A percentile compares a stretch with the other conserved stretches of the same genome.
Conservation (phyloP, 2,329 filamentous ascomycete genomes). For the Xylariomycetidae sp. region DNA sequence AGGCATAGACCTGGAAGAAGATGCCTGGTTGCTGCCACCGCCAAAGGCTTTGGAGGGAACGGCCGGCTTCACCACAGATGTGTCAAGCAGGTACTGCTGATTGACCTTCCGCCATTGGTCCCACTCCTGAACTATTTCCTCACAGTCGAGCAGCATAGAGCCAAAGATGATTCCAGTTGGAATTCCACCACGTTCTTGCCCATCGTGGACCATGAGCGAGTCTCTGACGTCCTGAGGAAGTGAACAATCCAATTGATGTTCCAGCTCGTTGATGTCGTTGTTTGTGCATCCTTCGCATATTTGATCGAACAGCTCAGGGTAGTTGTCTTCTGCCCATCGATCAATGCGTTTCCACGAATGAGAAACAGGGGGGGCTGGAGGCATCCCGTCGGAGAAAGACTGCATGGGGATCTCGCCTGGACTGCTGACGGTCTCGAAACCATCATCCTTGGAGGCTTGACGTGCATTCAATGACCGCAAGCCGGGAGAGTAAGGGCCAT, state of each 20-base stretch:
- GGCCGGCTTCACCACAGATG: slow-evolving; percentile 52
- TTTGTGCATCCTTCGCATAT: slow-evolving; percentile 85
- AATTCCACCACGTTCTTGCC: slow-evolving; percentile 88
- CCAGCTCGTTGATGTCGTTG: slow-evolving; percentile 95
- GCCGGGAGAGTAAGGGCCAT: slow-evolving; percentile 82
- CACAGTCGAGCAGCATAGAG: slow-evolving; percentile 93
- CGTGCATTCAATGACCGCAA: slow-evolving; percentile 74
- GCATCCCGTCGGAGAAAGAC: slow-evolving; percentile 85
- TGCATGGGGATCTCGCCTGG: slow-evolving; percentile 91
- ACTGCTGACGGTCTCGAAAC: slow-evolving; percentile 66
- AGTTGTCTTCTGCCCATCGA: slow-evolving; percentile 89
- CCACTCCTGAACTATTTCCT: slow-evolving; percentile 98
- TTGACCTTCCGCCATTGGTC: slow-evolving; percentile 94
- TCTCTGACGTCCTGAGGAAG: slow-evolving; percentile 91
- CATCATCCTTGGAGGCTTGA: slow-evolving; percentile 53
- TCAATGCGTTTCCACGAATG: slow-evolving; percentile 97
- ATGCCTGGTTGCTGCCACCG: slow-evolving; percentile 60
- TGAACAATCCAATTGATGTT: slow-evolving; percentile 92
- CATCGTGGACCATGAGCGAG: slow-evolving; percentile 85
- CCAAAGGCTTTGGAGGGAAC: slow-evolving; percentile 68
- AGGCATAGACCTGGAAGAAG: slow-evolving; percentile 61
- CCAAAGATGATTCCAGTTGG: slow-evolving; percentile 93
- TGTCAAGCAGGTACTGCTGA: slow-evolving; percentile 73
- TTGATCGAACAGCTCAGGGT: slow-evolving; percentile 90
- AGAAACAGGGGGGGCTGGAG: slow-evolving; percentile 78